phyloP scores from a whole-genome alignment of 2,329 filamentous ascomycete species.

The Cryphonectria carpinicola region DNA sequence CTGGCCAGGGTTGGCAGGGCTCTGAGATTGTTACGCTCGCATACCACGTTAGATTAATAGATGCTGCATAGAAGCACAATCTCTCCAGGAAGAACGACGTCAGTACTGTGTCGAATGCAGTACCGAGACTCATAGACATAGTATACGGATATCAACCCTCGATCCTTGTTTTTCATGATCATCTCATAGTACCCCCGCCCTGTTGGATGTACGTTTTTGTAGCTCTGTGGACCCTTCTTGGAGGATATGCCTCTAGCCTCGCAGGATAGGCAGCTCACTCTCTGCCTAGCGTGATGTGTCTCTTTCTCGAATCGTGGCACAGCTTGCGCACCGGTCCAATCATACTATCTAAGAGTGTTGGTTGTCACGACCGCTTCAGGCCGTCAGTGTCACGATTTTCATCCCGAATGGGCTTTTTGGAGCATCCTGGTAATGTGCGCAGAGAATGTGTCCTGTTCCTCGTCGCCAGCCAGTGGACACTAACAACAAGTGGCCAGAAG shows the following conservation, averaged over 20 bases:
- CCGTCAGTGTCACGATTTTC: neutral
- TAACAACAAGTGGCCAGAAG: neutral
- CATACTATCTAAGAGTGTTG: neutral
- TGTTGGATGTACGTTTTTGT: neutral
- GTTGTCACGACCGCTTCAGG: neutral
- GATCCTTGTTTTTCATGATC: neutral
- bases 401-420: neutral
- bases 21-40: neutral
- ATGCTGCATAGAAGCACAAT: neutral
- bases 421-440: neutral
- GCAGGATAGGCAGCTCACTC: neutral
- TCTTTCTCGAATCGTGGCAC: neutral
- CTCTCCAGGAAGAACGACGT: neutral
- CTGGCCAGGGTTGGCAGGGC: neutral
- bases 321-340: neutral
- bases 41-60: neutral
- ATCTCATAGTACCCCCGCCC: neutral
- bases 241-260: neutral
- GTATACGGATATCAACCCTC: neutral
- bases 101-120: neutral
- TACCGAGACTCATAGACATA: neutral
- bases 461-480: neutral
- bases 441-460: neutral
- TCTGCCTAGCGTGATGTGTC: neutral
- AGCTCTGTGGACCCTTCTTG: no score